These are phyloP conservation scores for Acer campestre DNA, from an alignment of 345 rosid genomes.

Conservation along the genomic window DNA sequence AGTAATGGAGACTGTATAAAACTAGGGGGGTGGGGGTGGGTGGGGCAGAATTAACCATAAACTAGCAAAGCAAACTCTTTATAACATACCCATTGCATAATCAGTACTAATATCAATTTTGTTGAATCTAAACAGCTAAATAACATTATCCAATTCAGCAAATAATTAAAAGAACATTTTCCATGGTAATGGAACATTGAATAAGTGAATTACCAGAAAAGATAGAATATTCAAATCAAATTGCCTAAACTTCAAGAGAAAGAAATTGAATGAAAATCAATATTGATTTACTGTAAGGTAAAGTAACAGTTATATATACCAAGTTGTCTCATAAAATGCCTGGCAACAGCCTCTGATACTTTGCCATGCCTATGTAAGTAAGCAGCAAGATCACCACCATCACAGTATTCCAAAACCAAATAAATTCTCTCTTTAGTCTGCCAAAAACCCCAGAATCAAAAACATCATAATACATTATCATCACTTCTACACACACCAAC, in stretches of 20 bases:
- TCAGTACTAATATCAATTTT: constrained; percentile 2
- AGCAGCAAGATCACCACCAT: constrained; percentile 81
- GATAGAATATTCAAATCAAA: neutral
- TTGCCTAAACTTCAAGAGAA: neutral
- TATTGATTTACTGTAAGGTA: neutral
- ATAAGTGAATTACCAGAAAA: neutral
- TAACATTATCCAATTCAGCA: constrained; percentile 1
- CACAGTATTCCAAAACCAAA: constrained; percentile 81
- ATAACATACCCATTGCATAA: neutral
- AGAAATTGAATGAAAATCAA: constrained; percentile 1
- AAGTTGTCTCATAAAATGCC: constrained; percentile 77
- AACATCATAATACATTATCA: constrained; percentile 5
- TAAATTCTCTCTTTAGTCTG: constrained; percentile 68
- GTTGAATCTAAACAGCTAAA: constrained; percentile 5
- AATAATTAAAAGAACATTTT: neutral
- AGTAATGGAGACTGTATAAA: neutral
- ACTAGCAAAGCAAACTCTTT: neutral
- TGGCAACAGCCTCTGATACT: constrained; percentile 69
- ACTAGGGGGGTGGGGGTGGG: neutral
- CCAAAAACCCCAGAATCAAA: neutral
- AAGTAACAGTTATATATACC: constrained; percentile 41
- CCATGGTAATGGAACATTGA: neutral
- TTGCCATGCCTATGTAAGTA: constrained; percentile 64
- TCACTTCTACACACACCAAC: neutral
- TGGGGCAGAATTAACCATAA: neutral